Base-by-base conservation (phyloP, 148 eudicot species). In the Rhododendron mucronatum region DNA sequence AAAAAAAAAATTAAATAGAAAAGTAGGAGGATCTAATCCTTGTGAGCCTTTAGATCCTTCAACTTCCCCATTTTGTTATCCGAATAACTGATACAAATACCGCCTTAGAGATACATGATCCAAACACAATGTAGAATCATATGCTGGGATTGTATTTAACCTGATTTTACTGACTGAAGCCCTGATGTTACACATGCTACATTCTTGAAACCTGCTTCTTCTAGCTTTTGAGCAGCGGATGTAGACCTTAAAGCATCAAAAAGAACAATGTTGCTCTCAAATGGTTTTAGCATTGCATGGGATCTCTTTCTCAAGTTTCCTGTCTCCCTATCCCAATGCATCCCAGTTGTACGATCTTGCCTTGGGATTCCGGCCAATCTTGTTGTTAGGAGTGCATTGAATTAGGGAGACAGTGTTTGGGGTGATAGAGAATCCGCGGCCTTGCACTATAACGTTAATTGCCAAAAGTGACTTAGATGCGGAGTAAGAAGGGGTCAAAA, bases 171-270 rank as follows among this genome's bases (percentile, higher is more conserved):
- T 11, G 98, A 91, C 86, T 95, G 96, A 86, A 97, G 98, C 61
- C 99, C 99, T 16, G 98, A 95, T 86, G 98, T 91, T 75, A 97
- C 90, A 89, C 98, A 97, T 79, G 98, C 96, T 84, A 97, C 59
- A 78, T 95, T 91, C 86, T 95, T 86, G 88, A 92, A 97, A 51
- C 99, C 99, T 11, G 94, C 91, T 85, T 88, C 91, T 85, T 95
- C 99, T 82, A 96, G 91, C 92, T 89, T 91, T 73, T 86, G 86
- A 51, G 98, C 99, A 82, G 98, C 99, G 47, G 92, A 95, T 14
- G 95, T 82, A 75, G 98, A 94, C 91, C 99, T 97, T 87, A n/a
- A 86, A 84, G 73, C 30, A 88, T 86, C 39, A 80, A 75, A 78
- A 39, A 78, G 81, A 87, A 50, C 11, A 61, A 21, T 15, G 45